phyloP scores from a whole-genome alignment of 176 grass and related monocot genomes.

The Themeda triandra region DNA sequence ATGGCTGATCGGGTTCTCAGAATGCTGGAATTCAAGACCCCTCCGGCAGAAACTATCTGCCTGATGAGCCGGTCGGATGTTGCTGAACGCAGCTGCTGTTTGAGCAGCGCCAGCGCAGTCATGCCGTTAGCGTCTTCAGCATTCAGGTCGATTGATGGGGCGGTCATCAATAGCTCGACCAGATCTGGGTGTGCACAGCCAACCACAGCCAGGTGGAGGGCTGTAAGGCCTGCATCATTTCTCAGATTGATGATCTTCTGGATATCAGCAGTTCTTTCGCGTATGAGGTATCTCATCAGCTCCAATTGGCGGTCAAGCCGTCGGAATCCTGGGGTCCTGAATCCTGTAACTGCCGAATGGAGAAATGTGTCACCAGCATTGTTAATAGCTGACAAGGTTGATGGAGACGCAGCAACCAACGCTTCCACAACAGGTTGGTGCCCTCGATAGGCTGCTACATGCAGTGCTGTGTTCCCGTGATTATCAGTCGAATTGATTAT shows the following conservation, averaged over 20 bases:
- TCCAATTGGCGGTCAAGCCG: constrained; percentile 83
- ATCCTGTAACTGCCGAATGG: constrained; percentile 84
- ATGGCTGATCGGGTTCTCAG: constrained; percentile 48
- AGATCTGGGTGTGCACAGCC: constrained; percentile 65
- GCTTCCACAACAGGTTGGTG: constrained; percentile 61
- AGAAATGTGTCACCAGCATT: constrained; percentile 80
- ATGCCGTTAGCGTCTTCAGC: constrained; percentile 60
- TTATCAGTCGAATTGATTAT: constrained; percentile 64
- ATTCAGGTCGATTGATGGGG: constrained; percentile 67
- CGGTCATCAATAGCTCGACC: constrained; percentile 66
- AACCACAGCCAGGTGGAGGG: constrained; percentile 83
- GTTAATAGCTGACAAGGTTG: constrained; percentile 47
- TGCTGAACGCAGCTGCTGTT: constrained; percentile 65
- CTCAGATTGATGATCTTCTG: constrained; percentile 65
- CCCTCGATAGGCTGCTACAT: constrained; percentile 84
- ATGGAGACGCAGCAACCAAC: constrained; percentile 56
- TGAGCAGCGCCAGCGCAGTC: constrained; percentile 68
- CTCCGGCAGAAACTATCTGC: constrained; percentile 75
- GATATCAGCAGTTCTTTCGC: constrained; percentile 39
- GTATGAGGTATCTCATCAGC: constrained; percentile 64
- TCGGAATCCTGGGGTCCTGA: constrained; percentile 80
- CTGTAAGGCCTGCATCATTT: constrained; percentile 71
- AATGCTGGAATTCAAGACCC: constrained; percentile 65
- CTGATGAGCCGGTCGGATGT: constrained; percentile 76
- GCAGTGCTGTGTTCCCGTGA: constrained; percentile 85